Evolutionary conservation across 75 land plant species (phyloP), one percentile per base, ranked within the genome.

Genomic region (Larix kaempferi): DNA sequence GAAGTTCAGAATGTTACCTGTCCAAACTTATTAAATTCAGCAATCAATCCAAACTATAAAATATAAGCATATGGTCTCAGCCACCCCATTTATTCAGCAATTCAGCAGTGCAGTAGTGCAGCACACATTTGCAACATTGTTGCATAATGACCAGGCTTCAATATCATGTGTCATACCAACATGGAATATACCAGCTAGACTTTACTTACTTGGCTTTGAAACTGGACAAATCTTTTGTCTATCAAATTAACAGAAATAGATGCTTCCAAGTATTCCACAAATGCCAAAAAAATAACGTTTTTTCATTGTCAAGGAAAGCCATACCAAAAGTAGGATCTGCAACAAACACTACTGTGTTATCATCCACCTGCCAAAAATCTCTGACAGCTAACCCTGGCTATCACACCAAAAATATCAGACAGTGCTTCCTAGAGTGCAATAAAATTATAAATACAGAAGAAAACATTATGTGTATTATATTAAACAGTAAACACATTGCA

Each of bases 291-390:
- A 16, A 16, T 16, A 35, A 14, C 37, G 4, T 19, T 67, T 17
- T 67, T 41, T 49, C 54, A 49, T 35, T 19, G 5, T 37, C 6
- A 69, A 69, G 41, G 37, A 29, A 58, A 25, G 2, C 12, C 77
- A 75, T 75, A 91, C 99, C 99, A 76, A 97, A 88, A 23, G 91
- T 95, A 15, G 98, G 99, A 78, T 97, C 99, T 73, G 98, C 99
- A 82, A 97, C 99, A 92, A 97, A 94, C n/a, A 97, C 95, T 63
- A 97, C 86, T 25, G 99, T 97, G 58, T 88, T 89, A 58, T 94
- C 99, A 88, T 97, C 99, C n/a, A 94, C 98, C 78, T 87, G 83
- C 99, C 99, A 97, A 77, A 90, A 97, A 57, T 97, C 98, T 82
- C 78, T 89, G 26, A 94, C 82, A 71, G 99, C 99, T 76, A 92